Evolutionary conservation across 2,329 filamentous ascomycete genomes (phyloP), one percentile per base, ranked within the genome.

Genomic region (Apiospora phragmitis): DNA sequence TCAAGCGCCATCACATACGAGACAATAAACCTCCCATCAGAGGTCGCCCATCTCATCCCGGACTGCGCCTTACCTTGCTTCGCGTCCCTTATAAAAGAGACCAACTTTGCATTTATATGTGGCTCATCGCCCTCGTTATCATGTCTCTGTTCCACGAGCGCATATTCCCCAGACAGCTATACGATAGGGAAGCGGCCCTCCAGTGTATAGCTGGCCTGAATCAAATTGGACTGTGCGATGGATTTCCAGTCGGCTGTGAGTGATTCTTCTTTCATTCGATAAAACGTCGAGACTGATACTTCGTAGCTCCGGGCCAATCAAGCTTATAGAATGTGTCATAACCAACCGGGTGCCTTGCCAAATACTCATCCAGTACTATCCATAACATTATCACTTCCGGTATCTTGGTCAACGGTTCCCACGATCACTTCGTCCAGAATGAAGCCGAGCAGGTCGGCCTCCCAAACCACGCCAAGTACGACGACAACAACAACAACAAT

Each of bases 141-240:
- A 75, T 93, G 91, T 74, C 83, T 94, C 8, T 94, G 92, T 79
- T 85, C 86, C 47, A 84, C 85, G 18, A 85, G 85, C 49, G 84
- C 85, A 49, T 83, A 84, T 43, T 91, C 91, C 11, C 81, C 79
- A 16, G 87, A 87, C 41, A 91, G 90, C 12, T 91, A 90, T 75
- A 94, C 92, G 1, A 76, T 94, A 66, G 92, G 91, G 92, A 94
- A 80, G 92, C 87, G 14, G 91, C 89, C 5, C 80, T 93, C 72
- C 88, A 91, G 76, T 94, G 92, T 79, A 85, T 93, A 43, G 83
- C 87, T 11, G 88, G 88, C 9, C 86, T 88, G 76, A 81, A 78
- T 70, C 79, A 80, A 45, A 76, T 85, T 62, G 86, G 86, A 2
- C 81, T 80, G 18, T 94, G 92, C 78, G 79, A 82, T 5, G 81